Base-by-base conservation (phyloP, 2,329 filamentous ascomycete species). In the Sporothrix brunneoviolacea region DNA sequence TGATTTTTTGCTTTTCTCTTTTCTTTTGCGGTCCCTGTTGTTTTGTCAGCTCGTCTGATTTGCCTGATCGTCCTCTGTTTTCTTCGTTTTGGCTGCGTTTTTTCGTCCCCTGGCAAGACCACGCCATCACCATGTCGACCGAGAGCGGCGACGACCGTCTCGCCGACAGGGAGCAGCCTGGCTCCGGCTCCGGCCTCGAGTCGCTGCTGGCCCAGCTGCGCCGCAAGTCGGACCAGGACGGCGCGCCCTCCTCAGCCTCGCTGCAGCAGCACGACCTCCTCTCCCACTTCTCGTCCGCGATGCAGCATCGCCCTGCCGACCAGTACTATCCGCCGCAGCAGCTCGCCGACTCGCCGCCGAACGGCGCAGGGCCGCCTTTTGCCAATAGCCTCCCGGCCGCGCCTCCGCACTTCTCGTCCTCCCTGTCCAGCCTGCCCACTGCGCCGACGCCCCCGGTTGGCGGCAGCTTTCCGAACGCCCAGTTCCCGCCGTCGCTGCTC, bases 361-460 rank as follows among this genome's bases (percentile, higher is more conserved):
- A 48, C 58, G 55, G 59, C 16, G 52, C 57, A 15, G 59, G 33
- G 3, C 45, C 51, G 4, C 38, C 52, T 13, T 56, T 48, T 36
- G 37, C 38, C 16, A 36, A 32, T 13, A 46, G 56, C 45, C 47
- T 60, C 35, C 62, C 64, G n/a, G 24, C 45, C 21, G n/a, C 44
- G 12, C 48, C 52, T 16, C 21, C 37, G 12, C 41, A 44, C 13
- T 42, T 53, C n/a, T 19, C 38, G 1, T 21, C 22, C 6, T 61
- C 60, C 41, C 68, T 69, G 47, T 43, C 24, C 32, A n/a, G n/a
- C 9, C 61, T 67, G 10, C 66, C 67, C n/a, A 66, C 69, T 46
- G 70, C 70, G 22, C 70, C 70, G n/a, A 71, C 71, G n/a, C 70
- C 70, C n/a, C 71, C 71, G 4, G 64, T 65, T 16, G 60, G 57